phyloP scores from a whole-genome alignment of 257 asterid species.

The Forsythia suspensa region DNA sequence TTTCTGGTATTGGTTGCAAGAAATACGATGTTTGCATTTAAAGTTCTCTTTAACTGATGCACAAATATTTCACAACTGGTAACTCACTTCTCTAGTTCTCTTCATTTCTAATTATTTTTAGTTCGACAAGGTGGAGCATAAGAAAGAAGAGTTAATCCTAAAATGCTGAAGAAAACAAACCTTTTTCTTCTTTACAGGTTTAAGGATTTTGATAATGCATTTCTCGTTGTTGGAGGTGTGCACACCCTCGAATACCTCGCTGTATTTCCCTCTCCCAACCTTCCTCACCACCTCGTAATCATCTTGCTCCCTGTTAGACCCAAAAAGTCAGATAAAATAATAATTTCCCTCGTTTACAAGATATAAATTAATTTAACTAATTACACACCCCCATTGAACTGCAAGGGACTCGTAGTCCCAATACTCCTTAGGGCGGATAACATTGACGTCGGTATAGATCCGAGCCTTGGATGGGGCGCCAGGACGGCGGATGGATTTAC shows the following conservation, averaged over 20 bases:
- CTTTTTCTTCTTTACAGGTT: conserved; percentile 97
- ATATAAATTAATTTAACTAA: neutral
- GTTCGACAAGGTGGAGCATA: neutral
- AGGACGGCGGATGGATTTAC: conserved; percentile 82
- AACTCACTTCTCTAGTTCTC: neutral
- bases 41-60: neutral
- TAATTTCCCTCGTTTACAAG: neutral
- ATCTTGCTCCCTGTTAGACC: conserved; percentile 73
- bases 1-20: neutral
- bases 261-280: conserved; percentile 95
- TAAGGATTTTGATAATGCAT: conserved; percentile 86
- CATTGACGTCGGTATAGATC: conserved; percentile 78
- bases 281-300: conserved; percentile 94
- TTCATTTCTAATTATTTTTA: neutral
- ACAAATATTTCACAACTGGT: neutral
- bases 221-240: conserved; percentile 74
- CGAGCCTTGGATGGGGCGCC: conserved; percentile 87
- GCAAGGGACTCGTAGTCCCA: conserved; percentile 92
- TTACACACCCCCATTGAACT: conserved; percentile 94
- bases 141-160: neutral
- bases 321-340: conserved; percentile 31
- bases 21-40: neutral
- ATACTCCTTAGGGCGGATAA: conserved; percentile 84
- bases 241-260: conserved; percentile 93
- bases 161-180: conserved; percentile 27